Base-by-base conservation (phyloP, 441 rosid genomes). In the Manihot esculenta region DNA sequence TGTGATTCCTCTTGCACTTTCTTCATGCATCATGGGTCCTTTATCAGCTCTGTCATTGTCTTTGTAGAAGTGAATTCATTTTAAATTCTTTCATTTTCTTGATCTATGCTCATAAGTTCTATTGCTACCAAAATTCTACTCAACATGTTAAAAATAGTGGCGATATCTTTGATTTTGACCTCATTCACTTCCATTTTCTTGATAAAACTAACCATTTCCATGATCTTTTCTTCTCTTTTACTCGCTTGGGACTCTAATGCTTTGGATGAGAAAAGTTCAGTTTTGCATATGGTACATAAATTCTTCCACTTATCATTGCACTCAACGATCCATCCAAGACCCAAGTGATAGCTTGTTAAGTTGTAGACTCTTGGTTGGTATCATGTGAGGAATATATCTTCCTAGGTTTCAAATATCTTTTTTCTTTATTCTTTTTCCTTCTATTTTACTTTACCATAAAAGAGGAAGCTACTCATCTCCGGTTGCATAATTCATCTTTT, bases 251-350 rank as follows among this genome's bases (percentile, higher is more conserved):
- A 51, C 42, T 81, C 83, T 9, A 81, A 33, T 15, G 77, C 79
- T 53, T 68, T 83, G 17, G 68, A 9, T 3, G 83, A 69, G 62
- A 83, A 83, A 47, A 83, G 78, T 83, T 79, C 81, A 1, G 42
- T 64, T 54, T 73, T 74, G 59, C 81, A 78, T 11, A 77, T 41
- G 1, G 76, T 59, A 21, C 84, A 68, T 20, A 79, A 47, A 53
- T 18, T 26, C 55, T 48, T 81, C 86, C 86, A 83, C 26, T 58
- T 73, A 3, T 78, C 74, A 57, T 77, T 77, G 74, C 86, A 83
- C 69, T 83, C 82, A 3, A 55, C 53, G 33, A 63, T 56, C 81
- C 82, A 83, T 15, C 82, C 86, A 3, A 83, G 70, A 83, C 11
- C 82, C 86, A 3, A 83, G 70, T 3, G 83, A 78, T 14, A 74